Evolutionary conservation across 83 land plant genomes (phyloP).

Genomic region (Thuja plicata): DNA sequence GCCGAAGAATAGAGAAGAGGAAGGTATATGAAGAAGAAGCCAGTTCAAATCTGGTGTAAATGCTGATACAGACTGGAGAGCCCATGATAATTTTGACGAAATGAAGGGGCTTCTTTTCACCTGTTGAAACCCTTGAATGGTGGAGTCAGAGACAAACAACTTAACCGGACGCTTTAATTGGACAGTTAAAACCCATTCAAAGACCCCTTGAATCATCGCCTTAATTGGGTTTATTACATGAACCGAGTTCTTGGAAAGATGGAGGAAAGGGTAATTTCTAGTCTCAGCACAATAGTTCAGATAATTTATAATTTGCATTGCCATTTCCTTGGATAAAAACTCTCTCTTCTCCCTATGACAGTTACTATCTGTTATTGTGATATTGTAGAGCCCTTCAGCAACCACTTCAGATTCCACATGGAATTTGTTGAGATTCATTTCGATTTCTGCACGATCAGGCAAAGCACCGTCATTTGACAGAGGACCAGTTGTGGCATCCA

Average conservation of each 20-base stretch:
- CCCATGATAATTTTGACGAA: no score
- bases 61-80: neutral
- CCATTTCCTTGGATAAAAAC: neutral
- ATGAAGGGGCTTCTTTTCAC: neutral
- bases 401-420: neutral
- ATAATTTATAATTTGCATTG: neutral
- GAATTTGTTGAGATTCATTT: neutral
- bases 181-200: neutral
- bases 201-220: neutral
- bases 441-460: neutral
- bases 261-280: neutral
- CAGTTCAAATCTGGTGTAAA: neutral
- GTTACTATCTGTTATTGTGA: neutral
- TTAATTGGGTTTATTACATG: constrained; percentile 3
- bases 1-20: no score
- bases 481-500: neutral
- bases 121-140: neutral
- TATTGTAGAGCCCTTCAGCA: neutral
- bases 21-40: no score
- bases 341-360: neutral
- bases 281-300: neutral
- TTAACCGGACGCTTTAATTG: neutral
- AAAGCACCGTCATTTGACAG: neutral
- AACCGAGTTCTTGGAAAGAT: neutral
- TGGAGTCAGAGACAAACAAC: neutral